Percentiles rank a stretch among this genome's conserved stretches.
phyloP scores from a whole-genome alignment of 2,329 filamentous ascomycete genomes.

The Exophiala xenobiotica region DNA sequence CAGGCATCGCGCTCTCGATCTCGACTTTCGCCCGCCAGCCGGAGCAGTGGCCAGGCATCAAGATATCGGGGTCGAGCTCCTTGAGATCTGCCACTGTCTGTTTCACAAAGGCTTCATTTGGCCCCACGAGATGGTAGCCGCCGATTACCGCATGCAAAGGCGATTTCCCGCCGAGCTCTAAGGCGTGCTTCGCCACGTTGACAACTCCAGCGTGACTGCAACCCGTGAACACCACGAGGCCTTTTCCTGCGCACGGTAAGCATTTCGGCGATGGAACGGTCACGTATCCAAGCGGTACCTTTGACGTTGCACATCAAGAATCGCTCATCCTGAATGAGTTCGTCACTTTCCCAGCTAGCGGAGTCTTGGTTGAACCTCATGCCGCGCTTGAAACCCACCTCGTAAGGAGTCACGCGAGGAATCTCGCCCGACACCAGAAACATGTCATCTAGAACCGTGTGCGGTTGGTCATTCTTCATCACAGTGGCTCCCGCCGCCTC shows the following conservation, averaged over 20 bases:
- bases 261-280: no score
- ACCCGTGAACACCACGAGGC: slow-evolving; percentile 56
- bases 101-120: slow-evolving; percentile 44
- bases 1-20: slow-evolving; percentile 54
- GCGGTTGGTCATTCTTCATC: slow-evolving; percentile 40
- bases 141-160: slow-evolving; percentile 53
- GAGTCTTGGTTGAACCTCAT: slow-evolving; percentile 44
- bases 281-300: slow-evolving; percentile 36
- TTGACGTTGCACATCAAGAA: slow-evolving; percentile 56
- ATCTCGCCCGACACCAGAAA: slow-evolving; percentile 58
- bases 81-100: slow-evolving; percentile 51
- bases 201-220: slow-evolving; percentile 58
- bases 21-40: slow-evolving; percentile 57
- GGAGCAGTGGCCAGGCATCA: slow-evolving; percentile 57
- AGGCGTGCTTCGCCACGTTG: slow-evolving; percentile 50
- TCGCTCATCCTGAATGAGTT: slow-evolving; percentile 53
- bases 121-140: slow-evolving; percentile 55
- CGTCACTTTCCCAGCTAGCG: slow-evolving; percentile 49
- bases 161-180: slow-evolving; percentile 39
- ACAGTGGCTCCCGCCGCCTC: slow-evolving; percentile 44
- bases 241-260: slow-evolving; percentile 47
- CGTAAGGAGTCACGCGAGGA: slow-evolving; percentile 51
- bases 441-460: slow-evolving; percentile 50
- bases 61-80: slow-evolving; percentile 46
- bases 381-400: slow-evolving; percentile 48